Evolutionary conservation across 306 rosid genomes (phyloP).

Genomic region (barrel medic (Medicago truncatula)): MtrunA17r5.0-ANR NC_053049.1:48160501-48161000

Average conservation of each 20-base stretch:
- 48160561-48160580: no score
- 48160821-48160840: conserved; percentile 60
- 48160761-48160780: conserved; percentile 62
- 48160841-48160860: conserved; percentile 69
- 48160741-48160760: conserved; percentile 55
- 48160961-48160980: neutral
- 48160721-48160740: conserved; percentile 27
- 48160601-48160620: no score
- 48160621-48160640: no score
- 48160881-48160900: neutral
- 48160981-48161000: conserved; percentile 59
- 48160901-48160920: neutral
- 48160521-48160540: no score
- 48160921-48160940: conserved; percentile 14
- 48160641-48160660: no score
- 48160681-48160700: no score
- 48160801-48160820: conserved; percentile 9
- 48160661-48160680: neutral
- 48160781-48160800: conserved; percentile 21
- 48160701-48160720: neutral
- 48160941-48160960: neutral
- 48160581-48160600: no score
- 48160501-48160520: no score
- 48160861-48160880: neutral
- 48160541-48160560: no score